Percentiles rank a stretch among this genome's conserved stretches.
Conservation (phyloP, 177 flowering plant species). For the Tripterygium wilfordii region DNA sequence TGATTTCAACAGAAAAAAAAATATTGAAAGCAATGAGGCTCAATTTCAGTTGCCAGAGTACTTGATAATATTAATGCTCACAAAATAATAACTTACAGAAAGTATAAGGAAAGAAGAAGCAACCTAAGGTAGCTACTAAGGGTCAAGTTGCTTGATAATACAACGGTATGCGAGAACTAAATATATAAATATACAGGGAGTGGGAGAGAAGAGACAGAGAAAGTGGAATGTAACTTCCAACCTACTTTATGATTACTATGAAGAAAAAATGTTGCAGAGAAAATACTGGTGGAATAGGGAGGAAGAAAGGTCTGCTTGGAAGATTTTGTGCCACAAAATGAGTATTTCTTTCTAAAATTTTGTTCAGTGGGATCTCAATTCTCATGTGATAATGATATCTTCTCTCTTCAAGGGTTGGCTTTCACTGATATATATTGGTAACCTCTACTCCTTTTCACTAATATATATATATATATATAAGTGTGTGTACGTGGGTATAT, state of each 20-base stretch:
- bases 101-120: too few species aligned
- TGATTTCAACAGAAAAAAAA: too few species aligned
- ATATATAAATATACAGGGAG: slow-evolving; percentile 12
- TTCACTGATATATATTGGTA: slow-evolving; percentile 7
- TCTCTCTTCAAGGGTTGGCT: background rate
- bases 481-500: too few species aligned
- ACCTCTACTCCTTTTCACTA: slow-evolving; percentile 19
- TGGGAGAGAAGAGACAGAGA: background rate
- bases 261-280: background rate
- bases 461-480: background rate
- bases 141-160: too few species aligned
- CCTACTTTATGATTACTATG: background rate
- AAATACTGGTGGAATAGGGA: slow-evolving; percentile 7
- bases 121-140: too few species aligned
- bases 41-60: too few species aligned
- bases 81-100: too few species aligned
- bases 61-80: too few species aligned
- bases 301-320: background rate
- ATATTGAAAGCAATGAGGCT: too few species aligned
- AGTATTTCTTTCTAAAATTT: slow-evolving; percentile 14
- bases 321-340: slow-evolving; percentile 18
- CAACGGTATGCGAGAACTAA: slow-evolving; percentile 7
- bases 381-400: slow-evolving; percentile 9
- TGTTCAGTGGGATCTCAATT: background rate
- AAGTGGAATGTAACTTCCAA: slow-evolving; percentile 10